A percentile compares a stretch with the other conserved stretches of the same genome.
Evolutionary conservation across 495 filamentous ascomycete genomes (phyloP).

Genomic region (Podospora pseudocomata): DNA sequence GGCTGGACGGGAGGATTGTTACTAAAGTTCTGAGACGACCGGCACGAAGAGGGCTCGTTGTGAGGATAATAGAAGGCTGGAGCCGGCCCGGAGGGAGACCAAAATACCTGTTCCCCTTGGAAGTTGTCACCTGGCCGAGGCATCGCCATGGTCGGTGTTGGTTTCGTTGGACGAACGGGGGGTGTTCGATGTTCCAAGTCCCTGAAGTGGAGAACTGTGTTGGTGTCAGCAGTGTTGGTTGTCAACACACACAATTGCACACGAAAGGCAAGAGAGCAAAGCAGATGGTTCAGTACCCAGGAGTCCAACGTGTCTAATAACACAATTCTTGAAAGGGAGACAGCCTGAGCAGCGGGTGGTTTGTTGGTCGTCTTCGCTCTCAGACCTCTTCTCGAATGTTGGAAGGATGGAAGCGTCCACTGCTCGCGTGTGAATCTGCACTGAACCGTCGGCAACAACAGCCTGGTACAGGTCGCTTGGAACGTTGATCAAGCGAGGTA

Average conservation of each 20-base stretch:
- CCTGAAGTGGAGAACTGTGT: background rate
- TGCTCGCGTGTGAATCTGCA: background rate
- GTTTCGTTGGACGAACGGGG: background rate
- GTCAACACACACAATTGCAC: background rate
- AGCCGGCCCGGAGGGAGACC: background rate
- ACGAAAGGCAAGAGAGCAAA: background rate
- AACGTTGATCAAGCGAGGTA: constrained; percentile 16
- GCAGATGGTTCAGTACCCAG: background rate
- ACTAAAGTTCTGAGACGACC: background rate
- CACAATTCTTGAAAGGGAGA: background rate
- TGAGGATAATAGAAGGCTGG: background rate
- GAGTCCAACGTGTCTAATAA: constrained; percentile 9
- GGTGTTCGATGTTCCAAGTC: background rate
- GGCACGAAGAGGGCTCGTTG: background rate
- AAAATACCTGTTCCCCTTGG: constrained; percentile 32
- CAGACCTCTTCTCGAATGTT: background rate
- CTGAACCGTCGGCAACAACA: constrained; percentile 1
- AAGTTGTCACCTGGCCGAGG: constrained; percentile 22
- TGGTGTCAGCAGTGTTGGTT: constrained; percentile 1
- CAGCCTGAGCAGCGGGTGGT: background rate
- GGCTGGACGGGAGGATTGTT: constrained; percentile 20
- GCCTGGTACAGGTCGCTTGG: constrained; percentile 9
- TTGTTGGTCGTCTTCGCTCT: background rate
- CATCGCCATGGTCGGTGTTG: constrained; percentile 27
- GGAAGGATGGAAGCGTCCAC: background rate